Base-by-base conservation (phyloP, 306 rosid species). In the Acacia melanoxylon region DNA sequence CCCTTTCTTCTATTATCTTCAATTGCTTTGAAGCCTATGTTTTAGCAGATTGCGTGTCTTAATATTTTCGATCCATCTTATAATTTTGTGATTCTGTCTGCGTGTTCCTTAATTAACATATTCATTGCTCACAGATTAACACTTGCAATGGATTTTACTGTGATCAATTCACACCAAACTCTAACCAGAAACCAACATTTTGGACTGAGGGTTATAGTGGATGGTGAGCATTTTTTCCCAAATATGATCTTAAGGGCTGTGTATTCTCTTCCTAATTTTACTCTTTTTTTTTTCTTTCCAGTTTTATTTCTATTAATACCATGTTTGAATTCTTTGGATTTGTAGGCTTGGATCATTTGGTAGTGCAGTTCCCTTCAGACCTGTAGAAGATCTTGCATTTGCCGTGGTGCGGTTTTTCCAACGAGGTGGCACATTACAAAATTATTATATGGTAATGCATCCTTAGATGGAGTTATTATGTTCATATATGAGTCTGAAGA, bases 191-290 rank as follows among this genome's bases (percentile, higher is more conserved):
- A 71, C 99, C 99, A 65, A 95, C 91, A 88, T 85, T 95, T 72
- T 95, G 98, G 98, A 95, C 99, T 8, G 99, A 95, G 91, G 85
- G 87, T 84, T 95, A 91, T 91, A 87, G 80, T 75, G 98, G 99
- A 87, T 95, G 99, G 99, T 95, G 63, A 79, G 86, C 33, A 16
- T 58, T 24, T 37, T 66, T 84, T 48, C 79, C 45, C 75, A 62
- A 25, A 37, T 37, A 37, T 37, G 41, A 37, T 37, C 8, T 37
- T 37, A 37, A 79, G 42, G 45, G 31, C 20, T 33, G 24, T 48
- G 22, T 33, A 29, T n/a, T n/a, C 11, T 68, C 22, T 42, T 51
- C 59, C 52, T 78, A 79, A 40, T 81, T 73, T 7, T 41, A 40
- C 33, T 15, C 33, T 68, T 22, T 8, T 41, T n/a, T 61, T 37